Base-by-base conservation (phyloP, 2,329 filamentous ascomycete species). In the Scytalidium sp. region DNA sequence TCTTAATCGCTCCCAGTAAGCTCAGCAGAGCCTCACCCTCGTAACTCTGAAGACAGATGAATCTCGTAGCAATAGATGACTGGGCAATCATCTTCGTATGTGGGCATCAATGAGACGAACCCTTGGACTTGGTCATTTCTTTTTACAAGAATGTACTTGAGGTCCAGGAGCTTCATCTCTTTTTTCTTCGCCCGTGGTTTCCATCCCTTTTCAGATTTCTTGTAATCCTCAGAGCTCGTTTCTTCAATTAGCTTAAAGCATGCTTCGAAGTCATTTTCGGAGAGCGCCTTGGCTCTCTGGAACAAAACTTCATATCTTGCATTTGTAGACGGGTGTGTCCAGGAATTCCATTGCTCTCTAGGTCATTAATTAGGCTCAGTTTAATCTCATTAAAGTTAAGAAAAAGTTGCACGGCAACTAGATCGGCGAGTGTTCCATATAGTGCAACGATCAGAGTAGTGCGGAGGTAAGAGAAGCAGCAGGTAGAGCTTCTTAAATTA, bases 31-130 rank as follows among this genome's bases (percentile, higher is more conserved):
- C 67, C 69, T 54, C 65, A 81, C 70, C 84, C 76, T 56, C 80
- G 78, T 3, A 87, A 64, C 1, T 72, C 67, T 1, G 74, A 68
- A 32, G 72, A 67, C 3, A 92, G 75, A 61, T 93, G 88, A 29
- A 93, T 81, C 68, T 93, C 88, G 64, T 91, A 93, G 65, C 88
- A 85, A 66, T 91, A 93, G 19, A 90, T 63, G 2, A 91, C 87
- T 0, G 83, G 74, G 51, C 81, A 70, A 1, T 76, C 75, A 53
- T 84, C 81, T 61, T 90, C 86, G 59, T 80, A 80, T 2, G 83
- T 86, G n/a, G 86, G 78, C 84, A 88, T 85, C 60, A 88, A 72
- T n/a, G 83, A 87, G 1, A 78, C 74, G 59, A 88, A 87, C 3
- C 75, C 83, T 17, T 67, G 64, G 8, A 85, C 55, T 10, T 58